Evolutionary conservation across 2,329 filamentous ascomycete species (phyloP).

Genomic region (Apiospora aurea): DNA sequence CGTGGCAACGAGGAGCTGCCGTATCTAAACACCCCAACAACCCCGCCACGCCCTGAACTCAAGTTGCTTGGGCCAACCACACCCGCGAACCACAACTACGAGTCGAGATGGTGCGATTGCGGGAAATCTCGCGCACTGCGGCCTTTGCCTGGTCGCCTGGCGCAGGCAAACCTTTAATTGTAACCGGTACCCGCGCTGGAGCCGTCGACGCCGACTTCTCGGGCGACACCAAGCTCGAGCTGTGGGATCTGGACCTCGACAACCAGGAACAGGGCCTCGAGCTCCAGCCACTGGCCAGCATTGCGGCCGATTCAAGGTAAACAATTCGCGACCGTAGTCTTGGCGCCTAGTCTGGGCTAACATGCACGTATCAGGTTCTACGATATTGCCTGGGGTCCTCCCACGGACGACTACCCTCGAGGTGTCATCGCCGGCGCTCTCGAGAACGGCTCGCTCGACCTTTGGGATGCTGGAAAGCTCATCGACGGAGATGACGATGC

Average conservation of each 20-base stretch:
- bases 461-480: constrained; percentile 87
- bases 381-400: constrained; percentile 92
- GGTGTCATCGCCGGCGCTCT: constrained; percentile 95
- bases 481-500: constrained; percentile 69
- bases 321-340: constrained; percentile 25
- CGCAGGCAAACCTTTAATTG: constrained; percentile 79
- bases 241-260: constrained; percentile 93
- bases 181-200: constrained; percentile 92
- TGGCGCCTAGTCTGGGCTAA: constrained; percentile 14
- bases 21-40: constrained; percentile 6
- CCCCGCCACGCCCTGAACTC: constrained; percentile 36
- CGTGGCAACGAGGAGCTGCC: constrained; percentile 32
- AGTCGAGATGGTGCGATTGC: constrained; percentile 84
- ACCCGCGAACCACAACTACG: constrained; percentile 23
- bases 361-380: constrained; percentile 70
- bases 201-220: constrained; percentile 98
- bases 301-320: constrained; percentile 90
- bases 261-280: constrained; percentile 78
- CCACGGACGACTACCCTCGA: constrained; percentile 77
- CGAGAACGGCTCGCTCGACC: constrained; percentile 90
- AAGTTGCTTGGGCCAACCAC: constrained; percentile 26
- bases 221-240: constrained; percentile 92
- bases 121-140: constrained; percentile 95
- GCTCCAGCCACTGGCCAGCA: constrained; percentile 82
- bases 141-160: constrained; percentile 96